These are phyloP conservation scores for Euphrasia confusa DNA, from an alignment of 257 asterid species.

Conservation along the genomic window DNA sequence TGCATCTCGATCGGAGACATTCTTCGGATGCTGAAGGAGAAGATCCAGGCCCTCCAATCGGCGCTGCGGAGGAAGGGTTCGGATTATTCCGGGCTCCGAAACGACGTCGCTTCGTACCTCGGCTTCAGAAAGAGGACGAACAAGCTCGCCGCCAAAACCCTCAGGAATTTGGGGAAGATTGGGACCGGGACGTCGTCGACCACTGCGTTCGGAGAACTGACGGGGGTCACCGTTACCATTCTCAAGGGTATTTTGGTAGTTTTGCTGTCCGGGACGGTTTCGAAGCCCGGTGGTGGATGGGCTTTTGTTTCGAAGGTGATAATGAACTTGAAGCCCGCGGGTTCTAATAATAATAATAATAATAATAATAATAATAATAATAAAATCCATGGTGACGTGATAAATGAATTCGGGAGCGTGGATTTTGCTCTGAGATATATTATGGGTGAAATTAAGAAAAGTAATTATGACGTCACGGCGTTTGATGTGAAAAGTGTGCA, in stretches of 20 bases:
- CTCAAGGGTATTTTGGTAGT: slow-evolving; percentile 39
- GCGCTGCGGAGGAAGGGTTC: slow-evolving; percentile 44
- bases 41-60: slow-evolving; percentile 44
- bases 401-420: slow-evolving; percentile 34
- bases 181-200: not conserved
- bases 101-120: slow-evolving; percentile 22
- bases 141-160: slow-evolving; percentile 34
- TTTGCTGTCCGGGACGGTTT: slow-evolving; percentile 36
- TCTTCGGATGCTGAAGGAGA: slow-evolving; percentile 39
- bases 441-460: not conserved
- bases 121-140: slow-evolving; percentile 37
- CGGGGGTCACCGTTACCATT: slow-evolving; percentile 24
- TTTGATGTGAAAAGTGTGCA: slow-evolving; percentile 24
- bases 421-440: slow-evolving; percentile 32
- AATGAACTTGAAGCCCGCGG: slow-evolving; percentile 30
- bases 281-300: slow-evolving; percentile 22
- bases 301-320: slow-evolving; percentile 35
- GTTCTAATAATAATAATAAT: not conserved
- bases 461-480: slow-evolving; percentile 22
- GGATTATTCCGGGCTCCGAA: slow-evolving; percentile 31
- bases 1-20: slow-evolving; percentile 38
- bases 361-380: not conserved
- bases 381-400: not conserved
- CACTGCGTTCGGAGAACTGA: slow-evolving; percentile 30
- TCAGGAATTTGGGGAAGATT: slow-evolving; percentile 28